phyloP scores from a whole-genome alignment of 1,284 basidiomycete species.

The Jaminaea rosea region DNA sequence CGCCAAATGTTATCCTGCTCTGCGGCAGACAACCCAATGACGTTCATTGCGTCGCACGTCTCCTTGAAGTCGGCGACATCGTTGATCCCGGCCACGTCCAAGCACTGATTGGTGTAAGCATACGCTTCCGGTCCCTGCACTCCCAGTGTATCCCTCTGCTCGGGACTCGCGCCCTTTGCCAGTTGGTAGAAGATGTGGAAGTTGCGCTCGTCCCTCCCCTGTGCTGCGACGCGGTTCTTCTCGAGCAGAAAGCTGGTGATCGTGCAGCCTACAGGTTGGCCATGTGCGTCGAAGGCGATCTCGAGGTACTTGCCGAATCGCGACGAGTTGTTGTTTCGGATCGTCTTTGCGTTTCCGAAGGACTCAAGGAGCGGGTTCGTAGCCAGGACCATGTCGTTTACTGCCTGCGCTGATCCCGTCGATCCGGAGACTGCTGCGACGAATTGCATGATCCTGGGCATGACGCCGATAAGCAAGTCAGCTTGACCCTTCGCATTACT shows the following conservation, averaged over 20 bases:
- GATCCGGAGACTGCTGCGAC: conserved; percentile 87
- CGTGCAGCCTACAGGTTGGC: conserved; percentile 90
- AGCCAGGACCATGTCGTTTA: conserved; percentile 99
- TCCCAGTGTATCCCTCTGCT: conserved; percentile 86
- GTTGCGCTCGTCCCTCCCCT: conserved; percentile 90
- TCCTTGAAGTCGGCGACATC: conserved; percentile 79
- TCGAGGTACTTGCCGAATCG: conserved; percentile 99
- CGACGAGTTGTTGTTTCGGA: conserved; percentile 97
- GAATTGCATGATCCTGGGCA: conserved; percentile 89
- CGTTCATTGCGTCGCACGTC: conserved; percentile 87
- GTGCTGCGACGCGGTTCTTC: conserved; percentile 88
- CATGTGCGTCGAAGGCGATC: conserved; percentile 92
- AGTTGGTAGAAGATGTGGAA: conserved; percentile 99
- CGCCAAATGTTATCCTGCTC: conserved; percentile 91
- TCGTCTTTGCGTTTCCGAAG: conserved; percentile 97
- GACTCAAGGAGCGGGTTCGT: conserved; percentile 96
- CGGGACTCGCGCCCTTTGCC: conserved; percentile 82
- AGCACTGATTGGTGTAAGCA: conserved; percentile 81
- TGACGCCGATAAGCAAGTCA: conserved; percentile 71
- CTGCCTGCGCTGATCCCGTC: conserved; percentile 63
- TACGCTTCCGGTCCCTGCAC: conserved; percentile 96
- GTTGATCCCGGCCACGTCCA: conserved; percentile 83
- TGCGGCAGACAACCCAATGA: conserved; percentile 71
- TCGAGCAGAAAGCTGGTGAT: conserved; percentile 98
- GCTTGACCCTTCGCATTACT: conserved; percentile 77